Percentiles rank a stretch among this genome's conserved stretches.
These are phyloP conservation scores for Ambrosia artemisiifolia DNA, from an alignment of 129 eudicot genomes.

Conservation along the genomic window DNA sequence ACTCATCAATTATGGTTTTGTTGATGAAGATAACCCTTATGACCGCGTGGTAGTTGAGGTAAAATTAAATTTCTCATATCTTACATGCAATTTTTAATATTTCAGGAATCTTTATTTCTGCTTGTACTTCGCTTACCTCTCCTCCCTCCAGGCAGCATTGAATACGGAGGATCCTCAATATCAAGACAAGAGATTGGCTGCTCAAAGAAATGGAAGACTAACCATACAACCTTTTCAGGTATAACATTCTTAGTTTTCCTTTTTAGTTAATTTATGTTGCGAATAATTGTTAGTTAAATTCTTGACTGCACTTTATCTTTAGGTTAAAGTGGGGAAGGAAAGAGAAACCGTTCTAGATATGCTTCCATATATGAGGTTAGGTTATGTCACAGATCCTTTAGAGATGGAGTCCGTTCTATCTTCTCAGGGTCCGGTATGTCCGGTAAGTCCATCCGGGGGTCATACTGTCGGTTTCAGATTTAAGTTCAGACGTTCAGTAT, in stretches of 20 bases:
- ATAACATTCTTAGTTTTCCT: conserved; percentile 14
- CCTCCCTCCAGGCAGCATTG: conserved; percentile 65
- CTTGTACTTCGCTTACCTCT: conserved; percentile 10
- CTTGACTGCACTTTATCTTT: conserved; percentile 16
- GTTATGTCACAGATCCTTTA: conserved; percentile 93
- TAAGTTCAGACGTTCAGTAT: background rate
- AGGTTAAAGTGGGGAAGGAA: conserved; percentile 91
- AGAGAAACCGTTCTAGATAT: conserved; percentile 76
- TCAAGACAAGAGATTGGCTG: conserved; percentile 94
- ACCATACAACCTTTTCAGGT: conserved; percentile 76
- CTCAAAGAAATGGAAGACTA: conserved; percentile 88
- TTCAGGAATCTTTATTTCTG: conserved; percentile 8
- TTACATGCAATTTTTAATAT: background rate
- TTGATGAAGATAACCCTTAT: conserved; percentile 85
- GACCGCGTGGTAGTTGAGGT: conserved; percentile 84
- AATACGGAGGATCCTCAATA: conserved; percentile 98
- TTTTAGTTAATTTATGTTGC: background rate
- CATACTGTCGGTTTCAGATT: conserved; percentile 7
- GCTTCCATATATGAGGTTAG: conserved; percentile 94
- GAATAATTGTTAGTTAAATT: conserved; percentile 1
- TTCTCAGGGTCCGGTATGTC: conserved; percentile 95
- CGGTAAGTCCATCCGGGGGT: conserved; percentile 47
- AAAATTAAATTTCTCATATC: conserved; percentile 15
- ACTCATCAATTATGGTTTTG: conserved; percentile 92
- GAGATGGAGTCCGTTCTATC: conserved; percentile 89